Percentiles rank a stretch among this genome's conserved stretches.
Evolutionary conservation across 2,329 filamentous ascomycete genomes (phyloP).

Genomic region (Fusarium verrucosum): DNA sequence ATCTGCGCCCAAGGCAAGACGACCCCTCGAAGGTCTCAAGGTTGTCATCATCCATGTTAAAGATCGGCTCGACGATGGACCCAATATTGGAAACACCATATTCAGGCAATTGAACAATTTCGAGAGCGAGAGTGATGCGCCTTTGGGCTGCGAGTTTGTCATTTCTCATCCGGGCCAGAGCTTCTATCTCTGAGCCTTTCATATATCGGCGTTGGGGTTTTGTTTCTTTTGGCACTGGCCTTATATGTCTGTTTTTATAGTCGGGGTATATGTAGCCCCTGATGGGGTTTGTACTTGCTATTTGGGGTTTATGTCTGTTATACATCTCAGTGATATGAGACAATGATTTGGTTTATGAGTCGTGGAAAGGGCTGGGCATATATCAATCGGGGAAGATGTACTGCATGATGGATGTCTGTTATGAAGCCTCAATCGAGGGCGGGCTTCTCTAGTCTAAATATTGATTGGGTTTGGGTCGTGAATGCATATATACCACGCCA

Average conservation of each 20-base stretch:
- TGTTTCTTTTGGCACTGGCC: slow-evolving; percentile 6
- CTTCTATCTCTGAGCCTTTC: slow-evolving; percentile 56
- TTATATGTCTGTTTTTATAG: slow-evolving; percentile 21
- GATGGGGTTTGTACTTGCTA: slow-evolving; percentile 12
- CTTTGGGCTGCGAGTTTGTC: slow-evolving; percentile 82
- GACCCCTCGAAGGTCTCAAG: slow-evolving; percentile 75
- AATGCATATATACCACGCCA: slow-evolving; percentile 17
- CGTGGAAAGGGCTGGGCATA: background rate
- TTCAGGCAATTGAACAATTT: slow-evolving; percentile 73
- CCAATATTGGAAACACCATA: slow-evolving; percentile 71
- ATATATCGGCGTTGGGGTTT: slow-evolving; percentile 11
- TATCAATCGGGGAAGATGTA: background rate
- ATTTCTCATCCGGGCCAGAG: slow-evolving; percentile 74
- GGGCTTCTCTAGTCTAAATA: slow-evolving; percentile 16
- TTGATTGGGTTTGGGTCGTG: slow-evolving; percentile 2
- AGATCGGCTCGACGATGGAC: slow-evolving; percentile 79
- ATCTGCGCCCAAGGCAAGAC: slow-evolving; percentile 33
- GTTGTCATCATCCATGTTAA: slow-evolving; percentile 95
- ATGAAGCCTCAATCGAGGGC: background rate
- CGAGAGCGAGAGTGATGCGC: slow-evolving; percentile 70
- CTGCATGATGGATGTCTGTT: background rate
- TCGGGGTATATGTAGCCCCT: slow-evolving; percentile 11
- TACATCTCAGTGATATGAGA: background rate
- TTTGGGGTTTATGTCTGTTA: slow-evolving; percentile 5
- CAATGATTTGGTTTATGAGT: slow-evolving; percentile 8